Evolutionary conservation across 2,329 filamentous ascomycete species (phyloP).

Genomic region (Coniochaeta sp.): DNA sequence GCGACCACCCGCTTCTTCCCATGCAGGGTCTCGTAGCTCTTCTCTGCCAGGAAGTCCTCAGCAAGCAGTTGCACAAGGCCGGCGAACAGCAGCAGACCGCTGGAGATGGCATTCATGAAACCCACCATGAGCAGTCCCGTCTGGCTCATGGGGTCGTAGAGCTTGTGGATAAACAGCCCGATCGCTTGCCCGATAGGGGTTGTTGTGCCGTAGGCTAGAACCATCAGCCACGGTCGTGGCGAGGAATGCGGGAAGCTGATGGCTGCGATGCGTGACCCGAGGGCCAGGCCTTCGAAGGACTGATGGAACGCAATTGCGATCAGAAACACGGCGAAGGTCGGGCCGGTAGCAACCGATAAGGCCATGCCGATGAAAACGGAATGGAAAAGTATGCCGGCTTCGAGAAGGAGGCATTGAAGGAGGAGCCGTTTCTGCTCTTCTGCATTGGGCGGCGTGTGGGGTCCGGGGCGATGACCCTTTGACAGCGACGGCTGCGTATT

Average conservation of each 20-base stretch:
- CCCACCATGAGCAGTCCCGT: conserved; percentile 75
- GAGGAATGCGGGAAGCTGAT: conserved; percentile 71
- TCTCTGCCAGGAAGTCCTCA: conserved; percentile 74
- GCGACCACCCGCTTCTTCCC: conserved; percentile 56
- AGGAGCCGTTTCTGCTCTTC: conserved; percentile 61
- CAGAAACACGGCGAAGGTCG: conserved; percentile 71
- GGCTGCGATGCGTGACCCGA: conserved; percentile 78
- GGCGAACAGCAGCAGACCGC: conserved; percentile 73
- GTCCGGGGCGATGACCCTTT: conserved; percentile 15
- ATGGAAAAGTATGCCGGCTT: conserved; percentile 80
- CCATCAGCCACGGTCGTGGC: conserved; percentile 75
- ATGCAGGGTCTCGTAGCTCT: conserved; percentile 61
- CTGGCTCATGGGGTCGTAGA: conserved; percentile 74
- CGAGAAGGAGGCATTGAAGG: conserved; percentile 71
- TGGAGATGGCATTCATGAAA: conserved; percentile 80
- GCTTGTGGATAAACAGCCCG: conserved; percentile 66
- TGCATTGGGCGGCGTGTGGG: conserved; percentile 22
- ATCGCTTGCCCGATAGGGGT: conserved; percentile 82
- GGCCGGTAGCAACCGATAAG: conserved; percentile 71
- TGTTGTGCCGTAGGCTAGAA: conserved; percentile 66
- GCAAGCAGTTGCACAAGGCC: conserved; percentile 78
- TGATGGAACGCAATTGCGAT: conserved; percentile 80
- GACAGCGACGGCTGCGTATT: conserved; percentile 7
- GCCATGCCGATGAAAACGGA: conserved; percentile 85
- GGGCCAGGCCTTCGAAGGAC: conserved; percentile 80